phyloP scores from a whole-genome alignment of 345 rosid species.

The Zanthoxylum bungeanum region DNA sequence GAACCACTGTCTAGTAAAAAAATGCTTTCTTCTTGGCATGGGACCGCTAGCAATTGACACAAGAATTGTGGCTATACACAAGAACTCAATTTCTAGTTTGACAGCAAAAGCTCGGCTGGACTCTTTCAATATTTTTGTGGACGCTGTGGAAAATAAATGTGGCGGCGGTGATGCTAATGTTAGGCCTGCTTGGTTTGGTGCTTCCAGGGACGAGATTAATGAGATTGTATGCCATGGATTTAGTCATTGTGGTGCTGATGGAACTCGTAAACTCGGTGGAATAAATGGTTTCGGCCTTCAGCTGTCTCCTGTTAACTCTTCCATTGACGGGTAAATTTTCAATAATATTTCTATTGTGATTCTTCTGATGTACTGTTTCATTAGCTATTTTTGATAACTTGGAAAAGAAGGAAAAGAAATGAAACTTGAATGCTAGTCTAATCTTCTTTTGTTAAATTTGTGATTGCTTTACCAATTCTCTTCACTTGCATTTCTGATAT shows the following conservation, averaged over 20 bases:
- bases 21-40: constrained; percentile 32
- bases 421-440: background rate
- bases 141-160: constrained; percentile 34
- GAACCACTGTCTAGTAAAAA: constrained; percentile 15
- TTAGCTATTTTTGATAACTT: background rate
- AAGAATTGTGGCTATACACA: constrained; percentile 36
- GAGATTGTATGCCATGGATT: constrained; percentile 40
- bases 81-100: constrained; percentile 18
- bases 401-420: background rate
- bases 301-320: constrained; percentile 16
- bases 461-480: background rate
- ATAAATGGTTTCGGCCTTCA: constrained; percentile 34
- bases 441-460: background rate
- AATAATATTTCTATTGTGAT: too few species aligned
- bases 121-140: constrained; percentile 19
- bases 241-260: constrained; percentile 11
- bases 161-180: constrained; percentile 40
- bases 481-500: background rate
- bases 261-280: background rate
- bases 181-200: constrained; percentile 40
- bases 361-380: background rate
- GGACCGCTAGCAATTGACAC: constrained; percentile 21
- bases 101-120: constrained; percentile 26
- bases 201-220: constrained; percentile 35
- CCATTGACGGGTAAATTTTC: constrained; percentile 34